Percentiles rank a stretch among this genome's conserved stretches.
These are phyloP conservation scores for Penicillium paneum DNA, from an alignment of 2,329 filamentous ascomycete species.

Conservation along the genomic window DNA sequence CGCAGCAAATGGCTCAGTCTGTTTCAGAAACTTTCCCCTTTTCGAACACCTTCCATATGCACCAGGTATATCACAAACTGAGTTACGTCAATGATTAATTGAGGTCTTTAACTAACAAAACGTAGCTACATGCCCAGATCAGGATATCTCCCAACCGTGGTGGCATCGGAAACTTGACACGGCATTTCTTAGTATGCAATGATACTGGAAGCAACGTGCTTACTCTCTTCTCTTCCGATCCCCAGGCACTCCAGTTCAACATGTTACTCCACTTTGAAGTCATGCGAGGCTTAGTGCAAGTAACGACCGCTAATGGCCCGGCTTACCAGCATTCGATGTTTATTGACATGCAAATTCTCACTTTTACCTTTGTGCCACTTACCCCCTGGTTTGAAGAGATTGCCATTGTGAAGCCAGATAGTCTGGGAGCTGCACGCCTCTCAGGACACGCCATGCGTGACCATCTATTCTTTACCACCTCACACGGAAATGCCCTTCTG, in stretches of 20 bases:
- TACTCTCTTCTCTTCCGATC: background rate
- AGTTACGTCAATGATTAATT: background rate
- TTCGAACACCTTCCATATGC: background rate
- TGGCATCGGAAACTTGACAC: background rate
- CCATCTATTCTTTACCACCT: constrained; percentile 6
- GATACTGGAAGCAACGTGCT: background rate
- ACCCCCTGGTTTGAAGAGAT: background rate
- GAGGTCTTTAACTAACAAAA: background rate
- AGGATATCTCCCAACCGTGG: background rate
- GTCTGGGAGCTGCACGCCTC: background rate
- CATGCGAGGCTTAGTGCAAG: background rate
- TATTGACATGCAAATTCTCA: background rate
- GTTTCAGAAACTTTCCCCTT: background rate
- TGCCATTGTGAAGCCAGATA: background rate
- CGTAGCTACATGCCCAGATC: background rate
- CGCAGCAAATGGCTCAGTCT: background rate
- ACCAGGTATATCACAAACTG: background rate
- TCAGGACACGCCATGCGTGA: background rate
- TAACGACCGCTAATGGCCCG: background rate
- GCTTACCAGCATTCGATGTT: background rate
- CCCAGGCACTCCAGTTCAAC: background rate
- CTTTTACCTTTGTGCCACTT: background rate
- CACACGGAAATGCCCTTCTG: constrained; percentile 1
- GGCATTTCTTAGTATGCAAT: background rate
- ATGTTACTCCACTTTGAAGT: fast-evolving